A percentile compares a stretch with the other conserved stretches of the same genome.
Evolutionary conservation across 192 early-diverging fungal species (phyloP).

Genomic region (Umbelopsis sp.): DNA sequence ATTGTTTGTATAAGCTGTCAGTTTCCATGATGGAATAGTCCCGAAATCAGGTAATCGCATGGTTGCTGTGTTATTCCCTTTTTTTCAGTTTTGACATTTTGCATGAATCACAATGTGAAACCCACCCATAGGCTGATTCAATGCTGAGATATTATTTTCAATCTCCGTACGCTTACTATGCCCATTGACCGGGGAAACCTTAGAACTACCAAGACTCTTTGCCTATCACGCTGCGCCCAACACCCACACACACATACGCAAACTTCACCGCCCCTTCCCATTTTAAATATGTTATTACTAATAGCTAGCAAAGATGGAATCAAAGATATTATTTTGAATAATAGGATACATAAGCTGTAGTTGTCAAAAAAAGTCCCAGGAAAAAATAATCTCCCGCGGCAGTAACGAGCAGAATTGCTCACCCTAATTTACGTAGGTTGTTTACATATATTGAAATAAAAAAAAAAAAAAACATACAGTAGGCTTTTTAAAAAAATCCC

Average conservation of each 20-base stretch:
- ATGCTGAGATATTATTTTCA: conserved; percentile 1
- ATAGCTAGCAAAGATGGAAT: too few species aligned
- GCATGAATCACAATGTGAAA: conserved; percentile 17
- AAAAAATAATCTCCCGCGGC: conserved; percentile 14
- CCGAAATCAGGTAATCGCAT: not conserved
- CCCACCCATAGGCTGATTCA: not conserved
- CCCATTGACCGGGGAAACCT: not conserved
- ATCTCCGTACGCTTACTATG: not conserved
- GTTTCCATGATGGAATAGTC: not conserved
- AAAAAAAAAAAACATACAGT: not conserved
- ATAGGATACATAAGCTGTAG: not conserved
- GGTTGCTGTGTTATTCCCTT: not conserved
- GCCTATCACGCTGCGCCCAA: not conserved
- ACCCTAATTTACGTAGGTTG: not conserved
- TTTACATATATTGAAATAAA: not conserved
- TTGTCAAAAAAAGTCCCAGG: not conserved
- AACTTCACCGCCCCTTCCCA: not conserved
- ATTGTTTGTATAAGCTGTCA: conserved; percentile 9
- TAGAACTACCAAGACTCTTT: not conserved
- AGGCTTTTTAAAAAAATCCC: conserved; percentile 4
- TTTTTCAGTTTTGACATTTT: not conserved
- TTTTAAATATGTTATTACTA: too few species aligned
- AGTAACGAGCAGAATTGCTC: conserved; percentile 6
- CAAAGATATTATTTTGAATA: too few species aligned
- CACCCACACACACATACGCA: too few species aligned